Base-by-base conservation (phyloP, 306 rosid genomes). In the Carpinus viminea region DNA sequence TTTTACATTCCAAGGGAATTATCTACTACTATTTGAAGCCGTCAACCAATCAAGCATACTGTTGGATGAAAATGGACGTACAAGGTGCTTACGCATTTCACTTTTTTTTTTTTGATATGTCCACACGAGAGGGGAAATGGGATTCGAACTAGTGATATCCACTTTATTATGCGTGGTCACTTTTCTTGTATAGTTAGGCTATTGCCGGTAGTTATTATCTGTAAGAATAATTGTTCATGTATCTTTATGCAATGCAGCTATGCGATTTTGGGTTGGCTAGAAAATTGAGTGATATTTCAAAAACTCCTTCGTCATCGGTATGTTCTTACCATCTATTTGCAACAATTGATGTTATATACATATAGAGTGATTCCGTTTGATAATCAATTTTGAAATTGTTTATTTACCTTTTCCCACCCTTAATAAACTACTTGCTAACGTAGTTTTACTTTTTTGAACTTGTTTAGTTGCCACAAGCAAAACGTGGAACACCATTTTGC, bases 261-360 rank as follows among this genome's bases (percentile, higher is more conserved):
- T 95, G 98, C 76, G 99, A 95, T 88, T 95, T 95, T 57, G 99
- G 97, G 81, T 84, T 95, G 91, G 99, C 98, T 17, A 93, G 93
- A 83, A 93, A 85, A 84, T 78, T 95, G 86, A 90, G 77, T 80
- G 99, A 95, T 68, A 90, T 95, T 82, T 91, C 98, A 48, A 89
- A 85, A 86, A 79, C 80, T 74, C 86, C 91, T 81, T 91, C 97
- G 79, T 85, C 96, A 72, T 74, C 84, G 88, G 99, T 95, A 87
- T 75, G 94, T 78, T 74, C 74, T 73, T 74, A 20, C 26, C 41
- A 34, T 55, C 65, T 31, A 28, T 80, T 48, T 56, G 61, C 73
- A 62, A 74, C 75, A 41, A 74, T 55, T 55, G 64, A n/a, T 60
- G 68, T 53, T 45, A 6, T 20, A 31, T 74, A 28, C 47, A 74